Conservation (phyloP, 108 stramenopile species). For the Fistulifera pelliculosa region DNA sequence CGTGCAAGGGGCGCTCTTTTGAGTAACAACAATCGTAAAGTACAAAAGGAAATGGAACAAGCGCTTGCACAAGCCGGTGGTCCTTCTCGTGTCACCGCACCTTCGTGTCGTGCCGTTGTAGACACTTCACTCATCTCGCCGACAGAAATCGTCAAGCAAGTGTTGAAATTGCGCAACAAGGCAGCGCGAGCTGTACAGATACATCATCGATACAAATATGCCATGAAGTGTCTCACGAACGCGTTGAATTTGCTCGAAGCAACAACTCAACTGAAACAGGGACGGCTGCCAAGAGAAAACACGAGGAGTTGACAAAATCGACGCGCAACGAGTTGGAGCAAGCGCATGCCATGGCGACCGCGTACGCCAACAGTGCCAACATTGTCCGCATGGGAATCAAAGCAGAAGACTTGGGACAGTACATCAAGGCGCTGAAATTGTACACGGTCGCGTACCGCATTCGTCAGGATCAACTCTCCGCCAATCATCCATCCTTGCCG, state of each 20-base stretch:
- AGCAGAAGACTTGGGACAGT: slow-evolving; percentile 49
- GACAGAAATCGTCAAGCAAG: neutral
- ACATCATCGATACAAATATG: slow-evolving; percentile 60
- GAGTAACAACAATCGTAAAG: too few relatives aligned
- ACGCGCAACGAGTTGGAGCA: slow-evolving; percentile 42
- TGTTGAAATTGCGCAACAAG: slow-evolving; percentile 37
- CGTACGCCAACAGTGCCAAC: slow-evolving; percentile 57
- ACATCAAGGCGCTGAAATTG: slow-evolving; percentile 66
- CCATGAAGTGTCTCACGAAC: slow-evolving; percentile 64
- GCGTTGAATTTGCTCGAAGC: slow-evolving; percentile 39
- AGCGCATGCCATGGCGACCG: slow-evolving; percentile 63
- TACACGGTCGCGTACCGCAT: slow-evolving; percentile 85
- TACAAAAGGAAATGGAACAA: too few relatives aligned
- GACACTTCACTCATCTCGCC: neutral
- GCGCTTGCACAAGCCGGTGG: neutral
- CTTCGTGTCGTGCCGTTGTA: neutral
- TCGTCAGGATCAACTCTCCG: slow-evolving; percentile 54
- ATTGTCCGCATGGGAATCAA: slow-evolving; percentile 81
- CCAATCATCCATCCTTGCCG: slow-evolving; percentile 57
- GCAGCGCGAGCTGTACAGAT: slow-evolving; percentile 44
- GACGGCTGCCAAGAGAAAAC: slow-evolving; percentile 31
- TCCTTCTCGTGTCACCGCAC: neutral
- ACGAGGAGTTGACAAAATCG: slow-evolving; percentile 45
- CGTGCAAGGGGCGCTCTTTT: neutral
- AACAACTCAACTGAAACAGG: neutral